Base-by-base conservation (phyloP, 345 rosid species). In the Eucalyptus grandis region DNA sequence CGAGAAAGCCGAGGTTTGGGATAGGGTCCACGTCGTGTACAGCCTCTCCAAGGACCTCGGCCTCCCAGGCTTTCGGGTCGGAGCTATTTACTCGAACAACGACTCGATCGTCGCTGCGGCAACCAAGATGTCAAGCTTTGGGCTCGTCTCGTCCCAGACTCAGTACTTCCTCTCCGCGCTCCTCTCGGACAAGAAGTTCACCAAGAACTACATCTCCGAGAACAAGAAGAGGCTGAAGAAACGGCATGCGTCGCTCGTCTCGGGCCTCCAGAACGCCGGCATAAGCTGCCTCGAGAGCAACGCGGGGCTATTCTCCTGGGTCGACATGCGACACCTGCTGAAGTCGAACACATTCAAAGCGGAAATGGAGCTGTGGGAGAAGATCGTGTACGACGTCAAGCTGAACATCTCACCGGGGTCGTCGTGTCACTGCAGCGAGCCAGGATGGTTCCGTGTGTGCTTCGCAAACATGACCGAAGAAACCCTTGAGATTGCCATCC, bases 41-140 rank as follows among this genome's bases (percentile, higher is more conserved):
- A 96, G 99, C 86, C 94, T 98, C 62, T 98, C 99, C 8, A 98
- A 98, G 90, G 99, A 98, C 89, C 94, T 98, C 9, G 99, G 99
- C 54, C 93, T 98, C 15, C 98, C 99, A 2, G 99, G 99, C 40
- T 98, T 98, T 89, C 97, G 98, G 11, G 98, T 98, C 12, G 99
- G 99, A 22, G 93, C 94, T 92, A 93, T 98, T 37, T 98, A 98
- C 88, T 95, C 99, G 72, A 93, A 95, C 90, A 93, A 98, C 86
- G 92, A 94, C 54, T 87, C 90, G 53, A 97, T 97, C 2, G 94
- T 98, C 4, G 90, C 96, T 1, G 94, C 97, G 0, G 99, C 99
- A 0, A 97, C 98, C 4, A 98, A 95, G 90, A 98, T 98, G 99
- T 96, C 99, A 2, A 98, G 99, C 90, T 98, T 98, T 87, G 99